phyloP scores from a whole-genome alignment of 2,329 filamentous ascomycete species.

The Zalaria obscura region DNA sequence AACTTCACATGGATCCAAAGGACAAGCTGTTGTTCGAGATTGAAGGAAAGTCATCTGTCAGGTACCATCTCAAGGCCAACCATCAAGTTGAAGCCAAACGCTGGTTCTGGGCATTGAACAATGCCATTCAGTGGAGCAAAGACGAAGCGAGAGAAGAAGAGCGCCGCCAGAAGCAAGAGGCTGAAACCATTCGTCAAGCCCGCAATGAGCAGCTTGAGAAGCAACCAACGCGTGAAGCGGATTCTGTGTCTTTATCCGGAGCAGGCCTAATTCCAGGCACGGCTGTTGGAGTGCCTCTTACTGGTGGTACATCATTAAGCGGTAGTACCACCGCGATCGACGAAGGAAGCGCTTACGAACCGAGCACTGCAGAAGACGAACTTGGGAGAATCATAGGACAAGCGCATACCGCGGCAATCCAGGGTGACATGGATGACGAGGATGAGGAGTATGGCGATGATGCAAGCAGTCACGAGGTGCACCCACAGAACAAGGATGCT shows the following conservation, averaged over 20 bases:
- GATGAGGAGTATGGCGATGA: constrained; percentile 71
- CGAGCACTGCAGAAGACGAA: constrained; percentile 41
- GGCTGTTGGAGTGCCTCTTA: constrained; percentile 34
- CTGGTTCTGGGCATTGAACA: constrained; percentile 98
- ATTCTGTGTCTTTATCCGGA: constrained; percentile 7
- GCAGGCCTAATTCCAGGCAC: constrained; percentile 23
- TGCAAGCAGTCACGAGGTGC: constrained; percentile 60
- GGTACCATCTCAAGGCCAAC: constrained; percentile 95
- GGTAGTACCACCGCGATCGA: constrained; percentile 35
- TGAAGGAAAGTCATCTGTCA: constrained; percentile 93
- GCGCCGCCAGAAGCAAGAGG: constrained; percentile 56
- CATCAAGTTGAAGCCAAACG: constrained; percentile 96
- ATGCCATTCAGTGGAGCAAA: constrained; percentile 96
- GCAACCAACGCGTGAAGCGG: constrained; percentile 20
- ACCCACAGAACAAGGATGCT: constrained; percentile 70
- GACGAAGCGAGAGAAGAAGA: constrained; percentile 91
- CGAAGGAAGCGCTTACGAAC: constrained; percentile 45
- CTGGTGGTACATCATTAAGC: constrained; percentile 23
- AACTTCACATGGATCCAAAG: constrained; percentile 86
- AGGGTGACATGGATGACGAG: constrained; percentile 45
- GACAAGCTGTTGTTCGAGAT: constrained; percentile 98
- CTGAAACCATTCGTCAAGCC: constrained; percentile 62
- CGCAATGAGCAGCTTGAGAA: constrained; percentile 57
- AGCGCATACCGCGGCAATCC: constrained; percentile 27
- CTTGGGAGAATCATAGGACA: constrained; percentile 34